Conservation (phyloP, 805 yeast species). For the Yamadazyma akitaensis region DNA sequence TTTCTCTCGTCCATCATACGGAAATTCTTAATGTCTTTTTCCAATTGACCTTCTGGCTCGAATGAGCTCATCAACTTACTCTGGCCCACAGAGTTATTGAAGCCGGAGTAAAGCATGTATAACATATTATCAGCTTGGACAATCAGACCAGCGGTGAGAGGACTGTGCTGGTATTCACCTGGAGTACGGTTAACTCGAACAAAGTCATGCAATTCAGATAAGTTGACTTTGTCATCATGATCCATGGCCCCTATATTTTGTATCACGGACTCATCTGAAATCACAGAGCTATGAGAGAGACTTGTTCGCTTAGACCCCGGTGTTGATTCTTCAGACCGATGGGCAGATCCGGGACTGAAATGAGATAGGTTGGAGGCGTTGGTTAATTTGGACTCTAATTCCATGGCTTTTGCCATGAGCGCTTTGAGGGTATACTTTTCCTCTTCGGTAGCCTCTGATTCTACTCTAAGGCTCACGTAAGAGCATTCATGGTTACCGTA, state of each 20-base stretch:
- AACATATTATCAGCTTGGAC: conserved; percentile 2
- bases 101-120: conserved; percentile 1
- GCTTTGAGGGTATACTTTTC: background rate
- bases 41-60: background rate
- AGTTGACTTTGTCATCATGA: background rate
- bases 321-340: too few species aligned
- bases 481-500: conserved; percentile 25
- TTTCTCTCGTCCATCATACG: background rate
- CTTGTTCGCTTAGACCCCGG: too few species aligned
- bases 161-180: background rate
- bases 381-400: background rate
- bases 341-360: too few species aligned
- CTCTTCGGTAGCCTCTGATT: background rate
- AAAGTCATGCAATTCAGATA: background rate
- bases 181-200: background rate
- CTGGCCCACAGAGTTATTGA: conserved; percentile 5
- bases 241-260: too few species aligned
- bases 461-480: background rate
- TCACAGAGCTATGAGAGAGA: too few species aligned
- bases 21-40: background rate
- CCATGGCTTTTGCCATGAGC: background rate
- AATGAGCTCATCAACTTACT: conserved; percentile 2
- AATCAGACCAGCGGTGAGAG: background rate
- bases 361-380: too few species aligned
- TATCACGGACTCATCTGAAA: too few species aligned